phyloP scores from a whole-genome alignment of 345 rosid genomes.

The Viola odorata region DNA sequence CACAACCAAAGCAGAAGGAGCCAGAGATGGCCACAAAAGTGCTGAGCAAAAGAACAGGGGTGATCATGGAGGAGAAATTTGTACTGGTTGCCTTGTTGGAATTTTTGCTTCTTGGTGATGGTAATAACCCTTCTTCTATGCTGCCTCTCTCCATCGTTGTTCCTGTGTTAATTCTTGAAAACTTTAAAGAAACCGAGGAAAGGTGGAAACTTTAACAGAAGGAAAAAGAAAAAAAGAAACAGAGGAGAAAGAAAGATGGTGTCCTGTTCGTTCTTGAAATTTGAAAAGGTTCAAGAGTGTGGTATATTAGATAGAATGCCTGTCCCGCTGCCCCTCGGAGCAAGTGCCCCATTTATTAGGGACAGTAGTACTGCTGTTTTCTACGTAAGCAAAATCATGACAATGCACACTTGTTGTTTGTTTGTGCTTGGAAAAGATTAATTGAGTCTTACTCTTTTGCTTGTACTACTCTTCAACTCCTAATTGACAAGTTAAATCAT shows the following conservation, averaged over 20 bases:
- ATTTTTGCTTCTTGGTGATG: not conserved
- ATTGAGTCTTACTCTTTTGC: no score
- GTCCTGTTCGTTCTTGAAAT: no score
- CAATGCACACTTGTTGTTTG: no score
- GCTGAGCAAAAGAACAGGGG: not conserved
- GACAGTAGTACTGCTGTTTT: no score
- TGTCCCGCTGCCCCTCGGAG: no score
- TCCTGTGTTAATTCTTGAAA: not conserved
- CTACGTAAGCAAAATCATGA: no score
- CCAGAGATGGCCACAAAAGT: slow-evolving; percentile 22
- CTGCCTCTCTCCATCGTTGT: not conserved
- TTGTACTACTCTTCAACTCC: no score
- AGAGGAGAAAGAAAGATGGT: not conserved
- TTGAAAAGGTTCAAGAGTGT: no score
- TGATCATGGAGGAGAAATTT: not conserved
- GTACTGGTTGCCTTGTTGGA: not conserved
- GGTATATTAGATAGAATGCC: no score
- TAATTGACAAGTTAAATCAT: no score
- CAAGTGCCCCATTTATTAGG: no score
- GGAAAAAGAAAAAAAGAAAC: not conserved
- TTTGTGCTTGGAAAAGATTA: no score
- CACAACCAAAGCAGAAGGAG: slow-evolving; percentile 43
- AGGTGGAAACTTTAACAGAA: not conserved
- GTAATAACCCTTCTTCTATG: slow-evolving; percentile 1
- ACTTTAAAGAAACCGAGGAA: not conserved